Percentiles rank a stretch among this genome's conserved stretches.
phyloP scores from a whole-genome alignment of 371 early-diverging fungal species.

The Choanephora cucurbitarum region DNA sequence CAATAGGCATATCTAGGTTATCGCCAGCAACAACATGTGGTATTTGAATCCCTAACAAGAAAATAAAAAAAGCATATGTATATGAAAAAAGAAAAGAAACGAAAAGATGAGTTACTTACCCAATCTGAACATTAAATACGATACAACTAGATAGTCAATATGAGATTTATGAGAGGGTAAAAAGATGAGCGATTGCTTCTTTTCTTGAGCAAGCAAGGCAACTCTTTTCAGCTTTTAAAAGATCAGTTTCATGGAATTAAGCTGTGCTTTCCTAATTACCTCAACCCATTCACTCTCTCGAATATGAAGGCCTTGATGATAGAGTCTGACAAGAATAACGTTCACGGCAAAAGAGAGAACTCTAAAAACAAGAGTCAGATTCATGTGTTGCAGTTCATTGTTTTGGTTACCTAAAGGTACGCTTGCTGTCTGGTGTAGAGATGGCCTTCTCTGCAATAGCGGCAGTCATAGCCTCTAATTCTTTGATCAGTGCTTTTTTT shows the following conservation, averaged over 20 bases:
- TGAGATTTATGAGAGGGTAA: conserved; percentile 91
- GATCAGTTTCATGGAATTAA: too few species aligned
- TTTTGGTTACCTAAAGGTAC: conserved; percentile 65
- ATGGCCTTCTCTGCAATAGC: conserved; percentile 70
- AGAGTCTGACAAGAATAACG: conserved; percentile 76
- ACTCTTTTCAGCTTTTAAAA: conserved; percentile 67
- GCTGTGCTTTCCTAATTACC: too few species aligned
- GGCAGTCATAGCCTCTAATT: conserved; percentile 58
- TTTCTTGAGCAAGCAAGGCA: conserved; percentile 67
- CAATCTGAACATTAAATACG: conserved; percentile 81
- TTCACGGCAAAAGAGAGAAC: conserved; percentile 74
- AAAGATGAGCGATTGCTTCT: conserved; percentile 76
- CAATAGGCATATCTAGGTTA: conserved; percentile 80
- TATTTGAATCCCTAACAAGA: conserved; percentile 59
- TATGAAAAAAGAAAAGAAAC: not conserved
- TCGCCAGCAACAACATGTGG: conserved; percentile 92
- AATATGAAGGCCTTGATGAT: conserved; percentile 85
- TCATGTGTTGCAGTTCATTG: too few species aligned
- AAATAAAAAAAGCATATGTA: too few species aligned
- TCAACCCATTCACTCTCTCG: conserved; percentile 80
- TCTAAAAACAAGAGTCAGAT: conserved; percentile 31
- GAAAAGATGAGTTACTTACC: conserved; percentile 31
- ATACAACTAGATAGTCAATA: conserved; percentile 87
- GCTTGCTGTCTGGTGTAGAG: conserved; percentile 66
- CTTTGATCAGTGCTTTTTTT: conserved; percentile 46